Percentiles rank a stretch among this genome's conserved stretches.
Conservation (phyloP, 208 protist species). For the Crithidia thermophila region DNA sequence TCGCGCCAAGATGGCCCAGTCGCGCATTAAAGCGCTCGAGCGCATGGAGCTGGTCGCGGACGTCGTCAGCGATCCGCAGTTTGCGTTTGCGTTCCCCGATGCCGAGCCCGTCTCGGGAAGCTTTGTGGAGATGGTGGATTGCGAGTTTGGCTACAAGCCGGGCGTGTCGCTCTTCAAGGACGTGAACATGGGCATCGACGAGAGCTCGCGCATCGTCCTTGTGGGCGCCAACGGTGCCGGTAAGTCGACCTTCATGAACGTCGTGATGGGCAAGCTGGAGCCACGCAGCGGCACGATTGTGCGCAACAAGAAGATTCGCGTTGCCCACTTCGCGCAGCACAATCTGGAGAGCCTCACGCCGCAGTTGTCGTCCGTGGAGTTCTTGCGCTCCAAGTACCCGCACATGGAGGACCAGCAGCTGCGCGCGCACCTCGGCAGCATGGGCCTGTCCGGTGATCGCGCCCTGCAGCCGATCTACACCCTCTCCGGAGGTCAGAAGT, state of each 20-base stretch:
- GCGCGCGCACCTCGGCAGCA: constrained; percentile 90
- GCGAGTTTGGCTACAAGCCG: constrained; percentile 94
- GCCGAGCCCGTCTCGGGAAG: constrained; percentile 80
- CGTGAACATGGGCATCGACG: constrained; percentile 92
- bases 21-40: constrained; percentile 94
- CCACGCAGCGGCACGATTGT: constrained; percentile 81
- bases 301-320: constrained; percentile 86
- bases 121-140: constrained; percentile 88
- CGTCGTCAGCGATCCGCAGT: constrained; percentile 87
- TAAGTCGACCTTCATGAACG: constrained; percentile 96
- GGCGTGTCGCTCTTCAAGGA: constrained; percentile 87
- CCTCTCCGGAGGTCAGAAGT: constrained; percentile 96
- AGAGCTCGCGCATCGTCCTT: constrained; percentile 89
- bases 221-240: constrained; percentile 93
- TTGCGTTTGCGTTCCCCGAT: constrained; percentile 93
- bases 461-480: constrained; percentile 93
- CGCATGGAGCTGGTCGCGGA: constrained; percentile 89
- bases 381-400: constrained; percentile 86
- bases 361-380: constrained; percentile 92
- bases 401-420: constrained; percentile 80
- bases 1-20: constrained; percentile 94
- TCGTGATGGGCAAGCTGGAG: constrained; percentile 85
- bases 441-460: constrained; percentile 91
- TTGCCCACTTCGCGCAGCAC: constrained; percentile 95
- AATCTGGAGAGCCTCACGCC: constrained; percentile 93